Evolutionary conservation across 495 filamentous ascomycete genomes (phyloP), one percentile per base, ranked within the genome.

Genomic region (Amphirosellinia nigrospora): DNA sequence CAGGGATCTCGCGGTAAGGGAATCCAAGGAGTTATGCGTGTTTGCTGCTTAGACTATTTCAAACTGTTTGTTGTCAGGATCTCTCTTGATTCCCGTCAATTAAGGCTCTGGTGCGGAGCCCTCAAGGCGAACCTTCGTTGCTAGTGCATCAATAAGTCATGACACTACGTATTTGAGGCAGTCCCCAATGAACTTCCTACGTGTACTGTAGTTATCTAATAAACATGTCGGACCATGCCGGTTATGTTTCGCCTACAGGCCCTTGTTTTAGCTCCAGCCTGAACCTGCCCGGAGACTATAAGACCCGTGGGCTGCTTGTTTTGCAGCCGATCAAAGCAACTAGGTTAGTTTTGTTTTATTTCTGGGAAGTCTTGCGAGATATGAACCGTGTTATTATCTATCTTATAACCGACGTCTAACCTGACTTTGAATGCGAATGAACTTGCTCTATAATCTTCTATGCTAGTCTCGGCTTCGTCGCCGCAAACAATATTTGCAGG

Each of bases 241-340:
- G 41, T 41, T 36, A 64, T n/a, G 61, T 64, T 64, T 50, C 61
- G 28, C 34, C 43, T 7, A 16, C 19, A 28, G 16, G 61, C 23
- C 16, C 28, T 16, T 64, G 61, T 64, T 64, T 64, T 64, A 64
- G 61, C 39, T 62, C 59, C 41, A 34, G 61, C 5, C 19, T 13
- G 43, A 64, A 64, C 28, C 28, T 39, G 50, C 32, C 15, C 50
- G 64, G 64, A 52, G 63, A 32, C 15, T 55, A 13, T 21, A 23
- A 39, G 45, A 41, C 63, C 45, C 64, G 64, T 66, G 23, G 48
- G 6, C n/a, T 21, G 32, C 4, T 46, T 45, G n/a, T 11, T 21
- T n/a, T 15, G 41, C 19, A 7, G 61, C 28, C 61, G 61, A 63
- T 64, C 16, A 11, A 21, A 36, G 61, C 39, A 48, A 23, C 61